Evolutionary conservation across 2,329 filamentous ascomycete genomes (phyloP), one percentile per base, ranked within the genome.

Genomic region (Pseudocercospora crystallina): DNA sequence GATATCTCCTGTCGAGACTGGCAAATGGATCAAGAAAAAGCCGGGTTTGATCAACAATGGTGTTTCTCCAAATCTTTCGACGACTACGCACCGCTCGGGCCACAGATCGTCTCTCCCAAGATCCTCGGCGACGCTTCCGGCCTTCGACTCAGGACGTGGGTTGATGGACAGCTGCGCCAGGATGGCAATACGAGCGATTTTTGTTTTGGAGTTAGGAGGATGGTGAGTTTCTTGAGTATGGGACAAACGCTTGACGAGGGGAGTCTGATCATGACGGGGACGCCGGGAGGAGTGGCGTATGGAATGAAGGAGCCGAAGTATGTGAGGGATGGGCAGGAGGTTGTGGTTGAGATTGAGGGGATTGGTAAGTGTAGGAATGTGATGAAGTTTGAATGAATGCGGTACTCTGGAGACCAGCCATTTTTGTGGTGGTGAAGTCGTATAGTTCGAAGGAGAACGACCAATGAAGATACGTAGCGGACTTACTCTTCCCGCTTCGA

Each of bases 1-100:
- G 88, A 91, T 66, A 80, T 92, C 14, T 88, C 84, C 11, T 86
- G 89, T 69, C 82, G 87, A 34, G 85, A 88, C 57, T 90, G 86
- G 64, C 65, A 65, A 53, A 56, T 57, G 47, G 57, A 62, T 10
- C 56, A 54, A 15, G 49, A 52, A 34, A 59, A 61, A 37, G 78
- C 79, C 0, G 79, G 79, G 0, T 69, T 65, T 0, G 75, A 81
- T 0, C 79, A 78, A 0, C 81, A 83, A 59, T 83, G 78, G 79
- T 73, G 75, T 0, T 83, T 82, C 58, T 74, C 70, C 14, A 82
- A 83, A 56, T 78, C 78, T 0, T 83, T 83, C 47, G 79, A 83
- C 57, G 78, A 73, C 0, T 83, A 72, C 57, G 77, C 77, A 0
- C 81, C 80, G 0, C 47, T 83, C 0, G 80, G 80, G 0, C 80